Evolutionary conservation across 2,329 filamentous ascomycete species (phyloP), one percentile per base, ranked within the genome.

Genomic region (Paraconiothyrium brasiliense): DNA sequence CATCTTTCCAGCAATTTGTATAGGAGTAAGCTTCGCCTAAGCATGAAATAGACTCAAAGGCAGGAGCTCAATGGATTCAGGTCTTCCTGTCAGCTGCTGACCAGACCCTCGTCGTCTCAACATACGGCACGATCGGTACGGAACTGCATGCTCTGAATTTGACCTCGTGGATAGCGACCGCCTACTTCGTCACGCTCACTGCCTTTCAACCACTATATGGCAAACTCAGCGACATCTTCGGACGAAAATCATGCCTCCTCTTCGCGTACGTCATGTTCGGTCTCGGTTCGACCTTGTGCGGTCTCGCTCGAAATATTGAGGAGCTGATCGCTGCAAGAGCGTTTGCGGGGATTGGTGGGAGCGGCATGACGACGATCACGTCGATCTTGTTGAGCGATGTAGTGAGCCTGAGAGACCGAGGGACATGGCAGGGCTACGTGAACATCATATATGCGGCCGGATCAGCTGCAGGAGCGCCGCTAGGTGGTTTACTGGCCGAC

Each of bases 121-220:
- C 86, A n/a, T 93, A 93, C 76, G 90, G 90, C 54, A 87, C 85
- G 64, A 94, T 94, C 69, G 91, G 91, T 11, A 92, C 86, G 59
- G 92, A 94, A 65, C 80, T 94, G 32, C 83, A 91, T 55, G 90
- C 91, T 1, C 82, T 94, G 56, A 92, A 90, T 72, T 87, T 86
- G 66, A 92, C 90, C 4, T 90, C 87, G 56, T 93, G 91, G 91
- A 90, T 93, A 61, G 90, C 90, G 32, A 74, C 67, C 13, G 86
- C 85, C 10, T 91, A 94, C 75, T 90, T 93, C 69, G 82, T 94
- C 56, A 92, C 91, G 1, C 79, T 92, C 55, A 92, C 90, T 3
- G 89, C 89, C 24, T 92, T 90, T 68, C 91, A 94, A 73, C 91
- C 91, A 0, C 79, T 93, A 0, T 93, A 90, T 67, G 90, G 90